phyloP scores from a whole-genome alignment of 148 eudicot species.

The Polygonum aviculare region DNA sequence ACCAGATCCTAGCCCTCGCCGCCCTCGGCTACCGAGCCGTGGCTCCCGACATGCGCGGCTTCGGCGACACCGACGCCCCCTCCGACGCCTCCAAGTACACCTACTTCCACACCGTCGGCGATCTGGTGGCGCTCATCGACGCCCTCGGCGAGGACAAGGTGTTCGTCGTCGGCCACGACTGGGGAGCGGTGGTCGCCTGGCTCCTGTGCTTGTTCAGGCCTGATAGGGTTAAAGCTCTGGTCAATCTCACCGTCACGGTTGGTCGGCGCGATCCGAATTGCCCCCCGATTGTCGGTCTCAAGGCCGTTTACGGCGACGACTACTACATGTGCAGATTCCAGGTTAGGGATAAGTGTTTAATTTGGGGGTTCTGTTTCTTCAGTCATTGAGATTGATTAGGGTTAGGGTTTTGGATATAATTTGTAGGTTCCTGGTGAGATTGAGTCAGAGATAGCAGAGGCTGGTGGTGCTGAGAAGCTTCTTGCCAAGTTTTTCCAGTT shows the following conservation, averaged over 20 bases:
- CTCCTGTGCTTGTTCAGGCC: conserved; percentile 39
- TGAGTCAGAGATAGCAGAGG: conserved; percentile 34
- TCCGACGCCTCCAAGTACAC: conserved; percentile 31
- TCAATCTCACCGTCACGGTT: conserved; percentile 38
- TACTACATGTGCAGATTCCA: conserved; percentile 53
- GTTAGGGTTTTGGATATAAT: background rate
- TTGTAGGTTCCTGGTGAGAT: conserved; percentile 22
- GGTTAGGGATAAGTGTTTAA: conserved; percentile 18
- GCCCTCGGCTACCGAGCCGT: conserved; percentile 41
- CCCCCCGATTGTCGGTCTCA: conserved; percentile 21
- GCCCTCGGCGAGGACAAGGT: conserved; percentile 26
- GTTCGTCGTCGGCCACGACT: conserved; percentile 58
- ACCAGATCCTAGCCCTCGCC: conserved; percentile 38
- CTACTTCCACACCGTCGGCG: conserved; percentile 37
- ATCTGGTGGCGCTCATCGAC: conserved; percentile 40
- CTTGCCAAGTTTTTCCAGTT: conserved; percentile 13
- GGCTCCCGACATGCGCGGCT: conserved; percentile 61
- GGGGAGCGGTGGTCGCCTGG: conserved; percentile 61
- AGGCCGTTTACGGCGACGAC: conserved; percentile 31
- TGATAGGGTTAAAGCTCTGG: conserved; percentile 39
- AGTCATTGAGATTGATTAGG: no score
- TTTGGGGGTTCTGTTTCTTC: background rate
- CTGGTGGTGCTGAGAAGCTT: conserved; percentile 15
- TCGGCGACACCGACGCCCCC: conserved; percentile 48
- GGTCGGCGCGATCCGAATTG: conserved; percentile 28